These are phyloP conservation scores for Ceratobasidium sp. DNA, from an alignment of 1,284 basidiomycete species.

Conservation along the genomic window DNA sequence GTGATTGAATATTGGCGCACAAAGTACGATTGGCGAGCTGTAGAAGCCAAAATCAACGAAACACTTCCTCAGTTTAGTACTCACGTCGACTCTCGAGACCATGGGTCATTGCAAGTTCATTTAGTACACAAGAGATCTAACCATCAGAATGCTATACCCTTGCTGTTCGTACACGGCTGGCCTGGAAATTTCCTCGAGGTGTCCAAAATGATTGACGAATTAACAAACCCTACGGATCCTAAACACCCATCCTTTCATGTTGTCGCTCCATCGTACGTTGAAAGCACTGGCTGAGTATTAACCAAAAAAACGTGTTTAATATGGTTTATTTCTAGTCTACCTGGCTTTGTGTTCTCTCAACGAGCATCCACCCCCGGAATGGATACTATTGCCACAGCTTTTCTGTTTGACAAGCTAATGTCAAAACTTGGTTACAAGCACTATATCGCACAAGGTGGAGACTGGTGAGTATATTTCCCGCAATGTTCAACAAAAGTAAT, in stretches of 20 bases:
- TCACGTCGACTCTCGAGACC: slow-evolving; percentile 26
- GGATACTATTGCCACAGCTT: slow-evolving; percentile 37
- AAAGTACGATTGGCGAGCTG: slow-evolving; percentile 39
- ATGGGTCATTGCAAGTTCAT: slow-evolving; percentile 37
- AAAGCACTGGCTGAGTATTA: too few relatives aligned
- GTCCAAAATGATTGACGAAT: slow-evolving; percentile 42
- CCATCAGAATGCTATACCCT: slow-evolving; percentile 36
- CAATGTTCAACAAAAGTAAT: neutral
- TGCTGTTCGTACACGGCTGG: slow-evolving; percentile 42
- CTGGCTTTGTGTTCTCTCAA: slow-evolving; percentile 44
- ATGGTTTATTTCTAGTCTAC: slow-evolving; percentile 37
- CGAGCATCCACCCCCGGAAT: slow-evolving; percentile 41
- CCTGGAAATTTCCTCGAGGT: slow-evolving; percentile 42
- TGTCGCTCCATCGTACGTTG: slow-evolving; percentile 44
- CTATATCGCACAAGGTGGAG: slow-evolving; percentile 43
- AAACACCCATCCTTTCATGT: slow-evolving; percentile 44
- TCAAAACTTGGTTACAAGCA: slow-evolving; percentile 42
- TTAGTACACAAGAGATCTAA: slow-evolving; percentile 40
- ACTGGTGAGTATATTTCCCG: neutral
- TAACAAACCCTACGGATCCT: slow-evolving; percentile 42
- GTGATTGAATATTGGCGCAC: slow-evolving; percentile 41
- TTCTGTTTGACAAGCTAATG: slow-evolving; percentile 44
- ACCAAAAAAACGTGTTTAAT: too few relatives aligned
- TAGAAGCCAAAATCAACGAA: slow-evolving; percentile 39
- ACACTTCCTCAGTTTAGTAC: slow-evolving; percentile 42